These are phyloP conservation scores for Citrus glauca DNA, from an alignment of 345 rosid species.

Conservation along the genomic window DNA sequence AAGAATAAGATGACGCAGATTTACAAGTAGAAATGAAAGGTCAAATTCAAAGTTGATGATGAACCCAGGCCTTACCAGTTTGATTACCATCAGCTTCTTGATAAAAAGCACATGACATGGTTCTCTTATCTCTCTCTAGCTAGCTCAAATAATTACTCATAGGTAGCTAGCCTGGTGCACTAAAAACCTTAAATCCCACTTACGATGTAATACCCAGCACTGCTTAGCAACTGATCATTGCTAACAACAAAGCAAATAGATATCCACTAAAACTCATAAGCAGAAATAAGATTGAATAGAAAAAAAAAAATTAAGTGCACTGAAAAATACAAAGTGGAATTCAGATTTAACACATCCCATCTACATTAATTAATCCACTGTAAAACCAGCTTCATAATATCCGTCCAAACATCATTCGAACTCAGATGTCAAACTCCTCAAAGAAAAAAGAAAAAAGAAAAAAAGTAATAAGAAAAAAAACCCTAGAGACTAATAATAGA, in stretches of 20 bases:
- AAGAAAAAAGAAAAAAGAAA: background rate
- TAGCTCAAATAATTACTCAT: background rate
- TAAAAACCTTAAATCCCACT: constrained; percentile 15
- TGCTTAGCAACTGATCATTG: constrained; percentile 11
- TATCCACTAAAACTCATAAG: constrained; percentile 21
- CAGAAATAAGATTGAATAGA: background rate
- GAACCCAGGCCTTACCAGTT: background rate
- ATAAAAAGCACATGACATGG: background rate
- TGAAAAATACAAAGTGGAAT: background rate
- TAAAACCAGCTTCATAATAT: constrained; percentile 9
- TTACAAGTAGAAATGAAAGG: background rate
- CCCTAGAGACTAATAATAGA: constrained; percentile 4
- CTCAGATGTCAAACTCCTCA: constrained; percentile 5
- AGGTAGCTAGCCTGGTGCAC: constrained; percentile 12
- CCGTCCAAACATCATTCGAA: constrained; percentile 15
- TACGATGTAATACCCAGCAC: background rate
- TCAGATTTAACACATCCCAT: constrained; percentile 1
- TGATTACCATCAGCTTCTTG: background rate
- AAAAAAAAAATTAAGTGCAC: constrained; percentile 9
- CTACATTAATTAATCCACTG: constrained; percentile 25
- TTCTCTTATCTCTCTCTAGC: background rate
- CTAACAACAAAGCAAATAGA: constrained; percentile 25
- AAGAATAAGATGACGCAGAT: background rate
- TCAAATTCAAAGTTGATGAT: background rate
- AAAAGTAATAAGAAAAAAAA: background rate